Evolutionary conservation across 805 yeast genomes (phyloP), one percentile per base, ranked within the genome.

Genomic region (Wickerhamiella parazyma): DNA sequence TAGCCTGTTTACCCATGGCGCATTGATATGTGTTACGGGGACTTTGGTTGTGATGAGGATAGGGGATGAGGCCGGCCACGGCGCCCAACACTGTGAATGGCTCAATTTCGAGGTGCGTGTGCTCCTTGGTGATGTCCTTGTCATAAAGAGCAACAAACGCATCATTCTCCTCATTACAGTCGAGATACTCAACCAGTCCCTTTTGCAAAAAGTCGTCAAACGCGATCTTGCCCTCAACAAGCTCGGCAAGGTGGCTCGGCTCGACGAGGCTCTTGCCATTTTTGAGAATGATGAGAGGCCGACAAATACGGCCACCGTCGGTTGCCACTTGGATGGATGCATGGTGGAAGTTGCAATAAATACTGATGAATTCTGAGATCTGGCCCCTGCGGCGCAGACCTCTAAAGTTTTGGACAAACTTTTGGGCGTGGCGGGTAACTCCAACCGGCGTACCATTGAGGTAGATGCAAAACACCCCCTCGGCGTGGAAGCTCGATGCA

Each of bases 1-100:
- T 89, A n/a, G 98, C 98, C 67, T 91, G 98, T 65, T 85, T 85
- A 76, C 95, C 94, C 94, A 83, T 83, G 59, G 94, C 94, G 71
- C 93, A 83, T 64, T 83, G 94, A 64, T 83, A 83, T 4, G 94
- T 83, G 63, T 83, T 83, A 70, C 94, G 76, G 36, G 94, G 94
- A 4, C 93, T 81, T 65, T 83, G 94, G 64, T 83, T 83, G 60
- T 83, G 94, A 58, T 83, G 94, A 37, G 94, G 94, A 57, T 84
- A 83, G 16, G 94, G 94, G 68, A 83, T 83, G 53, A 83, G 69
- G 21, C 94, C 94, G 0, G 94, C 95, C 44, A 84, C 94, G 0
- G 94, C 95, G 45, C 95, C 95, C 25, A 85, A 66, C 3, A 85
- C 80, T 0, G 95, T 85, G 66, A 86, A 85, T 5, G 95, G 94